Percentiles rank a stretch among this genome's conserved stretches.
These are phyloP conservation scores for Penicillium frequentans DNA, from an alignment of 2,329 filamentous ascomycete species.

Conservation along the genomic window DNA sequence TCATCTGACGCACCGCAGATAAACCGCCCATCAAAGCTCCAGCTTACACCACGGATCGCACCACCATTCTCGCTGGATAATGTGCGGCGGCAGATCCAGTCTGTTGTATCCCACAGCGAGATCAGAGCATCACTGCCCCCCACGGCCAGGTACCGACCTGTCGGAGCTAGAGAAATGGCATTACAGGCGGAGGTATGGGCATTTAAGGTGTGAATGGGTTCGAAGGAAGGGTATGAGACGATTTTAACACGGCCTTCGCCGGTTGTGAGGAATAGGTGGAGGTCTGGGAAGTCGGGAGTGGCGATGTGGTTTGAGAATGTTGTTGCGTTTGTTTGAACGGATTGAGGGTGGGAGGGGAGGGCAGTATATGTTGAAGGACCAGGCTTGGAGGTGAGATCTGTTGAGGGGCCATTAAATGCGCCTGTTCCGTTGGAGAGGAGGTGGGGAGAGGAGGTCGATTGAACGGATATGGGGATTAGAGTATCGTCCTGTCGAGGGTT, in stretches of 20 bases:
- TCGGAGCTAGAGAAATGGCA: slow-evolving; percentile 47
- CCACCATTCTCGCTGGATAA: slow-evolving; percentile 47
- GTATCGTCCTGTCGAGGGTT: slow-evolving; percentile 43
- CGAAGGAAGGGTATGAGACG: slow-evolving; percentile 48
- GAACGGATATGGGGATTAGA: slow-evolving; percentile 46
- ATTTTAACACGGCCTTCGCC: slow-evolving; percentile 52
- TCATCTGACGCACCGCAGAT: slow-evolving; percentile 51
- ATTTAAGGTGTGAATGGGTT: slow-evolving; percentile 45
- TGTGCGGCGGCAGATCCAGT: slow-evolving; percentile 52
- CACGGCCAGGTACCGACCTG: slow-evolving; percentile 49
- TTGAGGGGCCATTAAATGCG: slow-evolving; percentile 3
- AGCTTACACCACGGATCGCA: slow-evolving; percentile 49
- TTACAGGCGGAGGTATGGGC: slow-evolving; percentile 52
- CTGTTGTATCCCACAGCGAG: slow-evolving; percentile 52
- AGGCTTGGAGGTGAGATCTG: slow-evolving; percentile 12
- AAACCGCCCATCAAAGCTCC: slow-evolving; percentile 53
- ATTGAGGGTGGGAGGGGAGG: slow-evolving; percentile 45
- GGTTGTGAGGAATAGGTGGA: slow-evolving; percentile 49
- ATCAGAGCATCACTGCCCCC: slow-evolving; percentile 52
- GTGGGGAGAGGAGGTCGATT: slow-evolving; percentile 39
- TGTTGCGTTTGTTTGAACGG: slow-evolving; percentile 50
- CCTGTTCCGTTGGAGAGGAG: slow-evolving; percentile 21
- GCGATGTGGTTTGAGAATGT: slow-evolving; percentile 47
- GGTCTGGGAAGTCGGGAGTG: slow-evolving; percentile 33
- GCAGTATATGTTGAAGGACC: slow-evolving; percentile 36